Evolutionary conservation across 192 early-diverging fungal genomes (phyloP), one percentile per base, ranked within the genome.

Genomic region (Physocladia obscura): DNA sequence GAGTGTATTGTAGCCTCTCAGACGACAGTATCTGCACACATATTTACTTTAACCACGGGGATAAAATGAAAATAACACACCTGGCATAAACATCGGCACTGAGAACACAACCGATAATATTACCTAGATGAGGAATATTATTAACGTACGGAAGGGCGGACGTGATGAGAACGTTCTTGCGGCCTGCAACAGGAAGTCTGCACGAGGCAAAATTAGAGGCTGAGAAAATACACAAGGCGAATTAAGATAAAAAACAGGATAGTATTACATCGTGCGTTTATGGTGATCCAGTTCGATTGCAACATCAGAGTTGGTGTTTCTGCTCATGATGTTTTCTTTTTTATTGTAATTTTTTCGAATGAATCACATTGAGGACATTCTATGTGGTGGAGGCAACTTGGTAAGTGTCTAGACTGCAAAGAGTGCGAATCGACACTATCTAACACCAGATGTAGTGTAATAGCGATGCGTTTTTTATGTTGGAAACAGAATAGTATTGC

Each of bases 71-170:
- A 49, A 56, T 1, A n/a, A 49, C 30, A 0, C 75, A 87, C 80
- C 95, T 88, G 29, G 95, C 93, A 83, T 88, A 98, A 15, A 91
- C 92, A 78, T 99, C 97, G n/a, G 94, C 97, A 78, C 91, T 93
- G 58, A 99, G 86, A 2, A 94, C 93, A 55, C 93, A 96, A n/a
- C 97, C 97, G 74, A 99, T 93, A 76, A 99, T 92, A 84, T 99
- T 99, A 64, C 97, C 97, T 73, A 99, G 85, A 70, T 99, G 97
- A 38, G 97, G 97, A 49, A 98, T 88, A 75, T 99, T 99, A 88
- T 99, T 99, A 40, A 96, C 94, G 72, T 98, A 99, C 15, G 97
- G 95, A 62, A 99, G 83, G 4, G 97, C 97, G 38, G 89, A 91
- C 6, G 97, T 99, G 70, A 99, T 91, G 71, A 99, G 81, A 32